Base-by-base conservation (phyloP, 257 asterid genomes). In the Jasminum sambac region DNA sequence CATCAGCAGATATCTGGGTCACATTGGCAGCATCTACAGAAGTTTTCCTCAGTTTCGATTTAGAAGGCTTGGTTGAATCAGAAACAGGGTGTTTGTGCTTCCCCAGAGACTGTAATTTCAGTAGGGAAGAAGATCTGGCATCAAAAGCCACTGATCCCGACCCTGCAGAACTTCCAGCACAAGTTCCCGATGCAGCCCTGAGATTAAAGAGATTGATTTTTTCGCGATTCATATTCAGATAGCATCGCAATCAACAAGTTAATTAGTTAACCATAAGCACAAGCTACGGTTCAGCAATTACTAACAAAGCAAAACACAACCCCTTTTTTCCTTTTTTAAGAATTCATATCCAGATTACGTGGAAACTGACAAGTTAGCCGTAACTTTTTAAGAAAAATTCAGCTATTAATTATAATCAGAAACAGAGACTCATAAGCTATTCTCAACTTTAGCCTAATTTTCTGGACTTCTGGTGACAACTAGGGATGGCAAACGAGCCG, bases 1-100 rank as follows among this genome's bases (percentile, higher is more conserved):
- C 87, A 69, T 68, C 79, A 50, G 87, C 62, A 4, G 78, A 50
- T 72, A 71, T 68, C 63, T 11, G 43, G 55, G 69, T 72, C 59
- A 60, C 13, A 63, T 80, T 84, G 26, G 74, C 30, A 43, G 83
- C 78, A 70, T 80, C 95, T 43, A 65, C 74, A 61, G 79, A 60
- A 3, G 79, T 80, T 83, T 68, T 88, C 79, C 91, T 88, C 55
- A 70, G 41, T 75, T 85, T 95, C 19, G 88, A 78, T 68, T 88
- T 89, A 14, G 90, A 83, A 43, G 85, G 70, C 87, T 82, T 90
- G 38, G 37, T 63, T 8, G 80, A 74, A 66, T 89, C 96, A 21
- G 96, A 66, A 72, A 48, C 57, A 11, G 76, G 80, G 77, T 80
- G 77, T 84, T 87, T 89, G 64, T 85, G 89, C 77, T 87, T 89